Evolutionary conservation across 768 basidiomycete species (phyloP), one percentile per base, ranked within the genome.

Genomic region (Suillus subaureus): DNA sequence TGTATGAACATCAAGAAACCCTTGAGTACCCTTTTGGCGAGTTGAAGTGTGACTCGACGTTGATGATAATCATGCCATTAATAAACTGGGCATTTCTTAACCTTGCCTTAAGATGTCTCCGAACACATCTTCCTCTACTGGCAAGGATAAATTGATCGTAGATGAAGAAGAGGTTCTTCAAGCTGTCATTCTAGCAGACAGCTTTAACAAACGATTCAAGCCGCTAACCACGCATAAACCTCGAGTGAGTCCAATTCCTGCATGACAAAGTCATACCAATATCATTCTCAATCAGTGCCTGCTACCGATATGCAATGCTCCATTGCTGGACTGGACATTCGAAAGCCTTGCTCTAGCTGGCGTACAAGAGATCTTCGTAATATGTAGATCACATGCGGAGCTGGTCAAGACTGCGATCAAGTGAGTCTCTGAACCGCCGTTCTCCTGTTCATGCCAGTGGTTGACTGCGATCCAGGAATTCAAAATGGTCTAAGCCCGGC

Each of bases 141-240:
- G 81, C 51, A 91, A 90, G 71, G 90, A 92, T 69, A 89, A 89
- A 66, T 75, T 87, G 16, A 80, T 87, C 43, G 84, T 83, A 61
- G 88, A 89, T 16, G 90, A 94, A 60, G 93, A 96, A 62, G 91
- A 97, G 61, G 88, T 93, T 23, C 81, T 99, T 0, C 96, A 99
- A 73, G 97, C 97, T 21, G 92, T 99, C 64, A 89, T 99, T 52
- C 89, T 99, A 49, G 95, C 97, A 13, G 97, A 99, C 75, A 96
- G 94, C 69, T 97, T 96, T 81, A 96, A 97, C 82, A 92, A 89
- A 72, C 87, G 94, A 63, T 97, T 98, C 74, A 85, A 91, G 64
- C 96, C 96, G 23, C 84, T 97, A n/a, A 96, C 94, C 45, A 84
- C 86, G 42, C 87, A 88, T 74, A 92, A 89, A 79, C 96, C 96